Conservation (phyloP, 1,284 basidiomycete species). For the Volvariella surrecta region DNA sequence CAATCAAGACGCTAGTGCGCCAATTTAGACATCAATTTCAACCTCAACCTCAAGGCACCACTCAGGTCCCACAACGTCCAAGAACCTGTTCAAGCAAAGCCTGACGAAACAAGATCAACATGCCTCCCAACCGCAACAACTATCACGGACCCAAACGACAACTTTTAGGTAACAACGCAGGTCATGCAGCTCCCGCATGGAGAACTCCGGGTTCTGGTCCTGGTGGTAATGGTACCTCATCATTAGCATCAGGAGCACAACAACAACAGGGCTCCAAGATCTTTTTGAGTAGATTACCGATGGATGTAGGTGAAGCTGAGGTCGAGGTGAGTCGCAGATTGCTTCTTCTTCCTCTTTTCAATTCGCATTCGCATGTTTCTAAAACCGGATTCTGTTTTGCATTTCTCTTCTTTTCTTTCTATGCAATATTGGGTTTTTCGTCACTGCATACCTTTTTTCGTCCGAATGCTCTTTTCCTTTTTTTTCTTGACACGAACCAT, state of each 20-base stretch:
- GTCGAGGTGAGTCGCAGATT: constrained; percentile 43
- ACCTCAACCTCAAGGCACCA: too few species aligned
- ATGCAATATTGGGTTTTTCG: not conserved
- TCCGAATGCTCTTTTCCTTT: constrained; percentile 1
- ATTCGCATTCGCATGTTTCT: not conserved
- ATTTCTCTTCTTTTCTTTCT: not conserved
- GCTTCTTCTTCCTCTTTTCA: not conserved
- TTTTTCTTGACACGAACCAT: constrained; percentile 8
- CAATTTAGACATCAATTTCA: too few species aligned
- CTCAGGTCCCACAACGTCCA: too few species aligned
- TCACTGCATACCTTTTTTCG: not conserved
- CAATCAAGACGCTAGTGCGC: too few species aligned
- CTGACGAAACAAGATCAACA: too few species aligned
- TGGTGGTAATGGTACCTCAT: not conserved
- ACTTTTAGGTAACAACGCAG: constrained; percentile 47
- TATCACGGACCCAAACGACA: constrained; percentile 49
- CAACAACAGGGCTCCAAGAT: constrained; percentile 51
- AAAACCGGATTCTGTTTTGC: not conserved
- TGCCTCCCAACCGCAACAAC: constrained; percentile 20
- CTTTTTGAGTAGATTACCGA: constrained; percentile 56
- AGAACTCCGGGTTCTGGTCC: constrained; percentile 18
- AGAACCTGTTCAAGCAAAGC: too few species aligned
- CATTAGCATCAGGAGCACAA: not conserved
- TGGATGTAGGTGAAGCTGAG: constrained; percentile 60
- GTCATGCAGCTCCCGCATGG: constrained; percentile 54